Percentiles rank a stretch among this genome's conserved stretches.
Evolutionary conservation across 2,329 filamentous ascomycete genomes (phyloP).

Genomic region (Polychaeton citri): DNA sequence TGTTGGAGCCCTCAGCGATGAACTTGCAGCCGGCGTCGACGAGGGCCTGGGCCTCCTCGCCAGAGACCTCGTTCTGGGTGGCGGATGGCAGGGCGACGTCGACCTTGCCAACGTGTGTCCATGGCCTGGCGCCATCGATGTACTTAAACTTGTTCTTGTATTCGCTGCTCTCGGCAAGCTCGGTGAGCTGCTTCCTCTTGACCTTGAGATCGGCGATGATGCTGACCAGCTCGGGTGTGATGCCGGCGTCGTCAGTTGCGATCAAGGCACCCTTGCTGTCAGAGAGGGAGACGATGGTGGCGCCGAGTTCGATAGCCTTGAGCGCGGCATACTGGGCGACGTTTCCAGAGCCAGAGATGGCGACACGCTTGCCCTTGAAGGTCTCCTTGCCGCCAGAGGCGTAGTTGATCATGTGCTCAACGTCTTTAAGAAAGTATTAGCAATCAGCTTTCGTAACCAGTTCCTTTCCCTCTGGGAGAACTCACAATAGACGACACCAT

Average conservation of each 20-base stretch:
- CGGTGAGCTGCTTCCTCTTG: slow-evolving; percentile 67
- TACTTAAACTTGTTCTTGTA: slow-evolving; percentile 64
- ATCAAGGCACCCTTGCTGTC: slow-evolving; percentile 81
- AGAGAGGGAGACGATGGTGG: slow-evolving; percentile 80
- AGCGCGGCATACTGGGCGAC: slow-evolving; percentile 95
- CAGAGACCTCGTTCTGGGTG: slow-evolving; percentile 94
- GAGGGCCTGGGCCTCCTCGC: slow-evolving; percentile 75
- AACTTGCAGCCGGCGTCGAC: slow-evolving; percentile 65
- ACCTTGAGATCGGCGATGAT: slow-evolving; percentile 78
- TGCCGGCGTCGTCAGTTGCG: slow-evolving; percentile 53
- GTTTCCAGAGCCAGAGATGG: slow-evolving; percentile 94
- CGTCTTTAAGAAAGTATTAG: slow-evolving; percentile 37
- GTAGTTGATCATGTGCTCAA: slow-evolving; percentile 88
- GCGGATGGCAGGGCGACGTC: slow-evolving; percentile 87
- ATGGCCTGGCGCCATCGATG: slow-evolving; percentile 75
- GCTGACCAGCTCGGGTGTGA: slow-evolving; percentile 68
- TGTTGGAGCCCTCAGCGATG: slow-evolving; percentile 95
- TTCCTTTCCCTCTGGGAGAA: slow-evolving; percentile 5
- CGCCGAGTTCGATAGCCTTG: slow-evolving; percentile 92
- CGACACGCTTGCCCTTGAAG: slow-evolving; percentile 83
- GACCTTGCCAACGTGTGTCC: slow-evolving; percentile 78
- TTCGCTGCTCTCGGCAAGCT: slow-evolving; percentile 45
- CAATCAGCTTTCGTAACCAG: neutral
- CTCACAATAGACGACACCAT: slow-evolving; percentile 76
- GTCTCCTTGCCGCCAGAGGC: slow-evolving; percentile 63